Conservation (phyloP, 805 yeast genomes). For the Teunomyces funiuensis region DNA sequence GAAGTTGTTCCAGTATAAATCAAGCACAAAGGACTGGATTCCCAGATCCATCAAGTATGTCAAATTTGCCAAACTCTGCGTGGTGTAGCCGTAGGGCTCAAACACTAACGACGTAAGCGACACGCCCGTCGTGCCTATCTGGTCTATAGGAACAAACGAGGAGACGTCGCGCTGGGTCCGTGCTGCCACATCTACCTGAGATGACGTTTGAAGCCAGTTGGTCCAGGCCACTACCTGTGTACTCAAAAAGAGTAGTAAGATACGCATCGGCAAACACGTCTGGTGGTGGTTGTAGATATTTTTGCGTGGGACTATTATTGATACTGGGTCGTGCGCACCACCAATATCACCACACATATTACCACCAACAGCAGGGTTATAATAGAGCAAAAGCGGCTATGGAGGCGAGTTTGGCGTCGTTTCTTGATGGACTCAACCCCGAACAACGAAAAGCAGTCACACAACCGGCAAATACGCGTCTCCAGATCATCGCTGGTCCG, state of each 20-base stretch:
- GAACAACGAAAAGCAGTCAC: constrained; percentile 47
- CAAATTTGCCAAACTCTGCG: constrained; percentile 16
- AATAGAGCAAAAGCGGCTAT: background rate
- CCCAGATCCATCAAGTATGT: constrained; percentile 39
- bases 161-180: constrained; percentile 40
- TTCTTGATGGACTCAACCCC: constrained; percentile 33
- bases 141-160: constrained; percentile 31
- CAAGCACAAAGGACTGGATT: constrained; percentile 46
- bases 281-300: background rate
- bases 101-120: constrained; percentile 30
- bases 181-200: constrained; percentile 17
- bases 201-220: constrained; percentile 6
- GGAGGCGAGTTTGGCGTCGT: background rate
- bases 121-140: constrained; percentile 31
- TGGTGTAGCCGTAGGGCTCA: constrained; percentile 21
- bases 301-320: background rate
- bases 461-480: constrained; percentile 34
- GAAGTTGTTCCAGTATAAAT: constrained; percentile 55
- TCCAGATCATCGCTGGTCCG: constrained; percentile 60
- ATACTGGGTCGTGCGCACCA: background rate
- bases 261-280: background rate
- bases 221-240: constrained; percentile 1
- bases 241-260: background rate
- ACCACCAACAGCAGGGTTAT: background rate
- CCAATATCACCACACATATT: background rate